phyloP scores from a whole-genome alignment of 495 filamentous ascomycete species.

The Xeromyces bisporus region DNA sequence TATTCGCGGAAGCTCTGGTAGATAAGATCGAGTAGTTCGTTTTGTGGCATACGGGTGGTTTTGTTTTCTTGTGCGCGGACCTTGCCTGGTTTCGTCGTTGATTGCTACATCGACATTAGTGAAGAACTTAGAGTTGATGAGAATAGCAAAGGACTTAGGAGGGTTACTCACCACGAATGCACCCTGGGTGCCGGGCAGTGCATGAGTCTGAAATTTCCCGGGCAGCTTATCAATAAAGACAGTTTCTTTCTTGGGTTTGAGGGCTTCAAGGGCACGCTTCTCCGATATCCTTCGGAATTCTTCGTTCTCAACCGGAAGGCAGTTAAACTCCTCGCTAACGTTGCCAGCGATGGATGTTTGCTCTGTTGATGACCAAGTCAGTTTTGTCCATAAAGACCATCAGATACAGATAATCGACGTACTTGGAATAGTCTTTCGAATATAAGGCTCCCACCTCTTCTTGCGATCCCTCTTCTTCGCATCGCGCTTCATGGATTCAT shows the following conservation, averaged over 20 bases:
- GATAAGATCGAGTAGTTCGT: constrained; percentile 69
- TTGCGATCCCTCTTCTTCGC: constrained; percentile 34
- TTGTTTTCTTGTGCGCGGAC: constrained; percentile 52
- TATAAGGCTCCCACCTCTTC: constrained; percentile 48
- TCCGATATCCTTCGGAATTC: constrained; percentile 49
- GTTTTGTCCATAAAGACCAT: too few relatives aligned
- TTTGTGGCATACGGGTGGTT: constrained; percentile 67
- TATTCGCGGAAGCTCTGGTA: constrained; percentile 66
- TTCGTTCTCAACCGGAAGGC: constrained; percentile 55
- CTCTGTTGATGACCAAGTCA: constrained; percentile 36
- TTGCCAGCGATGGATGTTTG: constrained; percentile 61
- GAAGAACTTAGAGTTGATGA: neutral
- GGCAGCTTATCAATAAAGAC: constrained; percentile 26
- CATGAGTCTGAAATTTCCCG: constrained; percentile 20
- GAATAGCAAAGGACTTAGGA: neutral
- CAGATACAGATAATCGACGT: constrained; percentile 10
- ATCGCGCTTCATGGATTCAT: constrained; percentile 31
- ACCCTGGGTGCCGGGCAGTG: constrained; percentile 18
- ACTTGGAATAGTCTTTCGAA: constrained; percentile 73
- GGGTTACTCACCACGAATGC: constrained; percentile 26
- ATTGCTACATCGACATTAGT: constrained; percentile 14
- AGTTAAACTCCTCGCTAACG: constrained; percentile 60
- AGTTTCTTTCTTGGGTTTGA: constrained; percentile 42
- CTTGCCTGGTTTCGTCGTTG: constrained; percentile 21
- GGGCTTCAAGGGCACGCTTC: constrained; percentile 40